Evolutionary conservation across 2,329 filamentous ascomycete genomes (phyloP).

Genomic region (Penicillium thymicola): DNA sequence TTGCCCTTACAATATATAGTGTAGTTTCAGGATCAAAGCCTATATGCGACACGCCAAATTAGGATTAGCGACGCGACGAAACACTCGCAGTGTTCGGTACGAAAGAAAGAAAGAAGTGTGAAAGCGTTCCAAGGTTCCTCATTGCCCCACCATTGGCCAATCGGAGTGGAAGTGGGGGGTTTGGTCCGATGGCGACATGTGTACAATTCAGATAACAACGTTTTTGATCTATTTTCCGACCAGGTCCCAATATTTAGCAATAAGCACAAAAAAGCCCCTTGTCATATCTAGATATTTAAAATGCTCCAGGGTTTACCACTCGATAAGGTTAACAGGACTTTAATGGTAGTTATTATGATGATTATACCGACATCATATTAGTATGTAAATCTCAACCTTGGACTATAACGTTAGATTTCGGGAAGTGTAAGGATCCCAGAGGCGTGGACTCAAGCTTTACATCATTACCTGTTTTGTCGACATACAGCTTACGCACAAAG

Average conservation of each 20-base stretch:
- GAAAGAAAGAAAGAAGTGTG: too few relatives aligned
- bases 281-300: background rate
- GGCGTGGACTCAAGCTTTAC: conserved; percentile 17
- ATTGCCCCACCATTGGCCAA: conserved; percentile 3
- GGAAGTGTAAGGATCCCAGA: conserved; percentile 9
- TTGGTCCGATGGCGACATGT: background rate
- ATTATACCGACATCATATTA: background rate
- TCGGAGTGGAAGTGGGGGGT: conserved; percentile 1
- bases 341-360: background rate
- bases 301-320: background rate
- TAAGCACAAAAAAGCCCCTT: background rate
- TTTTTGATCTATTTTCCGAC: background rate
- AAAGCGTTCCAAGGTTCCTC: background rate
- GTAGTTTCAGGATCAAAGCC: conserved; percentile 1
- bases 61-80: background rate
- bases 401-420: background rate
- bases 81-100: background rate
- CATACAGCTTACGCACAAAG: background rate
- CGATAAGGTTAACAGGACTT: conserved; percentile 1
- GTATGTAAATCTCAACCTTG: too few relatives aligned
- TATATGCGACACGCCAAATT: background rate
- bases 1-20: background rate
- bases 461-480: conserved; percentile 10
- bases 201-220: background rate
- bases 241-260: background rate